phyloP scores from a whole-genome alignment of 2,329 filamentous ascomycete genomes.

The Alternaria atra region DNA sequence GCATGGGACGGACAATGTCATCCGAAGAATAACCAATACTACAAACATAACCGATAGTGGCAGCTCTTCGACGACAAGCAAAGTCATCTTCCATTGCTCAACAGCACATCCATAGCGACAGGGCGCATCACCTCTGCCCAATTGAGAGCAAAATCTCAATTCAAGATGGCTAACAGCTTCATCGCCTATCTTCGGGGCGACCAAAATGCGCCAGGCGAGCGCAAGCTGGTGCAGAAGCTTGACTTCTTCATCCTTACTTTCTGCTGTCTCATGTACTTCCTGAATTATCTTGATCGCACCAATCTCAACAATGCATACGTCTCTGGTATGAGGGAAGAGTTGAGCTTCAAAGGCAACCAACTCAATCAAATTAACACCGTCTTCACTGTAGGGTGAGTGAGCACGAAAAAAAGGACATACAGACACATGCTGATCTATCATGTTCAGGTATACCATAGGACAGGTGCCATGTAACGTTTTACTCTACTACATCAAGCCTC shows the following conservation, averaged over 20 bases:
- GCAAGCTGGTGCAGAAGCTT: slow-evolving; percentile 64
- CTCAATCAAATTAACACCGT: slow-evolving; percentile 58
- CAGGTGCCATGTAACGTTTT: slow-evolving; percentile 59
- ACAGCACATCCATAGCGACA: not conserved
- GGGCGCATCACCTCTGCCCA: not conserved
- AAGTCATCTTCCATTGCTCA: not conserved
- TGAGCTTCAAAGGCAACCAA: slow-evolving; percentile 52
- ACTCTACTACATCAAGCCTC: slow-evolving; percentile 69
- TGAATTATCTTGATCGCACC: slow-evolving; percentile 50
- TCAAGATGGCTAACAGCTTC: slow-evolving; percentile 40
- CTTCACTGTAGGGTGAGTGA: slow-evolving; percentile 42
- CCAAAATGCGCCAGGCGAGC: slow-evolving; percentile 50
- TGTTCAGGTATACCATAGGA: slow-evolving; percentile 58
- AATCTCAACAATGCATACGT: slow-evolving; percentile 57
- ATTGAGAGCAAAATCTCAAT: not conserved
- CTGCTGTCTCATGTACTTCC: slow-evolving; percentile 63
- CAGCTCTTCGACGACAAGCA: not conserved
- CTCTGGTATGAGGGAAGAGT: slow-evolving; percentile 54
- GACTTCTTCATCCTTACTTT: slow-evolving; percentile 73
- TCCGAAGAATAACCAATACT: slow-evolving; percentile 15
- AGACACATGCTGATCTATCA: not conserved
- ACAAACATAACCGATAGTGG: not conserved
- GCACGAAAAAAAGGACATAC: not conserved
- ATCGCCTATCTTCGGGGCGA: slow-evolving; percentile 47
- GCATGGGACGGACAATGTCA: slow-evolving; percentile 14